phyloP scores from a whole-genome alignment of 2,329 filamentous ascomycete genomes.

The Chalaropsis thielavioides region DNA sequence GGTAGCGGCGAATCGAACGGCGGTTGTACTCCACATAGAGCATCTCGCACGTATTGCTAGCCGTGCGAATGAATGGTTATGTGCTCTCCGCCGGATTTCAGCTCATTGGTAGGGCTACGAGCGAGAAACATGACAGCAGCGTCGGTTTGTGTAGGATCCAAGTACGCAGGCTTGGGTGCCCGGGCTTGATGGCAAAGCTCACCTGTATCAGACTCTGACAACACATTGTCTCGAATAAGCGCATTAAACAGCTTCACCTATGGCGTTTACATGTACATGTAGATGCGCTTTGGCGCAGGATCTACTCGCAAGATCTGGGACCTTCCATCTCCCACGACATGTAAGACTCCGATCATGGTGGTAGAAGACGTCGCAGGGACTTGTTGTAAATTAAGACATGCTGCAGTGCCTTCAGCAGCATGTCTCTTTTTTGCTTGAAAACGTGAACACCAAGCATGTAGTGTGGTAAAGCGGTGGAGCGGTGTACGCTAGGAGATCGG shows the following conservation, averaged over 20 bases:
- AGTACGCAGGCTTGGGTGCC: not conserved
- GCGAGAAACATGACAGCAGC: no score
- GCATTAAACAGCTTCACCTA: no score
- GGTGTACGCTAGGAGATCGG: no score
- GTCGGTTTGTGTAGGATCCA: not conserved
- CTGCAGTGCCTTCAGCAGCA: not conserved
- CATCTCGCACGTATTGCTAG: not conserved
- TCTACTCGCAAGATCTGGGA: not conserved
- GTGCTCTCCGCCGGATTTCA: not conserved
- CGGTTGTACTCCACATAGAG: not conserved
- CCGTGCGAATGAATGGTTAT: not conserved
- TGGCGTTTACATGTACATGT: not conserved
- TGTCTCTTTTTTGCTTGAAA: not conserved
- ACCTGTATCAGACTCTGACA: not conserved
- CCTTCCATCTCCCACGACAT: not conserved
- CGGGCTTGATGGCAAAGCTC: not conserved
- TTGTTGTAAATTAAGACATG: not conserved
- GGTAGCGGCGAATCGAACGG: not conserved
- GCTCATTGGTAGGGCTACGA: not conserved
- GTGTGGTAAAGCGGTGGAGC: no score
- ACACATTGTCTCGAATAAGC: not conserved
- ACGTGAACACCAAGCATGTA: no score
- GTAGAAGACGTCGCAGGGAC: not conserved
- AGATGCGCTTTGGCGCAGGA: not conserved
- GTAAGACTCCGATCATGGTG: not conserved